These are phyloP conservation scores for Croton laevigatus DNA, from an alignment of 441 rosid species.

Conservation along the genomic window DNA sequence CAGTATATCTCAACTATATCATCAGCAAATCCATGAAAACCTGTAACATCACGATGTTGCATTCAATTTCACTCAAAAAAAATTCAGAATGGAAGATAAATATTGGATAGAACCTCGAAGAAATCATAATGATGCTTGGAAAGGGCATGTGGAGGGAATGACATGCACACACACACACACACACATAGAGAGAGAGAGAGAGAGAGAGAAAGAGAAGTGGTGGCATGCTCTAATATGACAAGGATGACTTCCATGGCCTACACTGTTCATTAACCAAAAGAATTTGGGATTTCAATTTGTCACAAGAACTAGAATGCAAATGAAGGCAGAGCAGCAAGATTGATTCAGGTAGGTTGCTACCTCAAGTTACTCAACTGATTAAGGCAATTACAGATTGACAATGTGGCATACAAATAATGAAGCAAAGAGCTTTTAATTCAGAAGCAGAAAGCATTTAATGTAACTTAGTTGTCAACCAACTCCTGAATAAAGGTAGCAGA, in stretches of 20 bases:
- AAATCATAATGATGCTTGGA: background rate
- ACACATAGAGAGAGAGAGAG: too few species aligned
- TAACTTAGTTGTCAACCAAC: background rate
- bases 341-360: background rate
- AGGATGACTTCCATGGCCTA: background rate
- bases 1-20: constrained; percentile 3
- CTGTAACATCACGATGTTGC: background rate
- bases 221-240: background rate
- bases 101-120: background rate
- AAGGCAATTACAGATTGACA: background rate
- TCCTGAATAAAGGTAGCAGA: constrained; percentile 1
- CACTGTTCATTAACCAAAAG: background rate
- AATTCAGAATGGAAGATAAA: background rate
- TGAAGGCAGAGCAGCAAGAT: background rate
- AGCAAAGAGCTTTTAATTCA: background rate
- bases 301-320: background rate
- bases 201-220: too few species aligned
- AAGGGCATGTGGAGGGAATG: background rate
- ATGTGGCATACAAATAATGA: constrained; percentile 8
- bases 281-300: constrained; percentile 5
- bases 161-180: background rate
- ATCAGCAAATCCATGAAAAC: constrained; percentile 10
- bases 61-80: background rate
- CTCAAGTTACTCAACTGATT: constrained; percentile 7
- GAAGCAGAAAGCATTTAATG: background rate